These are phyloP conservation scores for Sarocladiaceae sp. DNA, from an alignment of 2,329 filamentous ascomycete species.

Conservation along the genomic window DNA sequence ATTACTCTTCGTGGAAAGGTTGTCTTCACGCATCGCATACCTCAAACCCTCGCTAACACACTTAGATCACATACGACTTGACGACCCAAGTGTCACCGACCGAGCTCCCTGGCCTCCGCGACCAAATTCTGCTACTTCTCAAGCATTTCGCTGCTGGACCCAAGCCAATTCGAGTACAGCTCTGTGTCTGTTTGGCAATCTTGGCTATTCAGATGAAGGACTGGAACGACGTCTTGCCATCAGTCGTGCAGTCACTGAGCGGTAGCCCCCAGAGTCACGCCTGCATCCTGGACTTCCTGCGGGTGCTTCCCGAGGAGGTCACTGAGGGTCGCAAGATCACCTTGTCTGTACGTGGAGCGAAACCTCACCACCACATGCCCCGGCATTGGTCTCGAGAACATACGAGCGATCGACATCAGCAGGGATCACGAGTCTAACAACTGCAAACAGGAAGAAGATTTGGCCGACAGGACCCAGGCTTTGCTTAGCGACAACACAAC, in stretches of 20 bases:
- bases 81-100: constrained; percentile 72
- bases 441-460: constrained; percentile 82
- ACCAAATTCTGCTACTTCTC: constrained; percentile 75
- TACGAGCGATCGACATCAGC: constrained; percentile 29
- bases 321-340: constrained; percentile 99
- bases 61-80: constrained; percentile 91
- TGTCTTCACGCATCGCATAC: neutral
- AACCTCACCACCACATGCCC: constrained; percentile 38
- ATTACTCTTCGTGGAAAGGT: constrained; percentile 99
- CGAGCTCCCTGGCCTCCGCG: constrained; percentile 70
- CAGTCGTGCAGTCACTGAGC: constrained; percentile 73
- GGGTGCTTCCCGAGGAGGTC: constrained; percentile 96
- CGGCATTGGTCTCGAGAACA: constrained; percentile 25
- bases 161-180: constrained; percentile 78
- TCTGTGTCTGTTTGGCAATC: constrained; percentile 91
- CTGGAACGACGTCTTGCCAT: constrained; percentile 88
- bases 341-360: constrained; percentile 86
- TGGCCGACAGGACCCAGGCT: constrained; percentile 77
- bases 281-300: constrained; percentile 90
- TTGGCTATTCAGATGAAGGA: constrained; percentile 92
- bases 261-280: constrained; percentile 71
- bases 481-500: constrained; percentile 85
- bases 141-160: constrained; percentile 76
- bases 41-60: neutral
- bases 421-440: constrained; percentile 29